Evolutionary conservation across 129 eudicot species (phyloP).

Genomic region (Saposhnikovia divaricata): DNA sequence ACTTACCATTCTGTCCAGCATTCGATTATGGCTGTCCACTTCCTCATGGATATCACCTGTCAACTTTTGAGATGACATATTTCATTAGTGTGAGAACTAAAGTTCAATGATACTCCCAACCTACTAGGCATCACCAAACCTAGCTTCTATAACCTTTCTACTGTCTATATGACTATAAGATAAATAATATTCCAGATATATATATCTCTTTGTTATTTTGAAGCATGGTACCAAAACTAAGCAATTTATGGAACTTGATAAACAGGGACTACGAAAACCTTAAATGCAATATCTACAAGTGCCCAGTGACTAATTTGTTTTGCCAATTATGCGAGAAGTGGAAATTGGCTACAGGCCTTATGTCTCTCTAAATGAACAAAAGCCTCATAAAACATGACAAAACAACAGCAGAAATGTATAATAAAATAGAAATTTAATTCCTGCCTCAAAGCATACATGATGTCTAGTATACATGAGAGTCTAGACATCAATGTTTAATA

Average conservation of each 20-base stretch:
- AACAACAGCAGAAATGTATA: background rate
- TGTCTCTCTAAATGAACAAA: background rate
- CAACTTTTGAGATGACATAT: constrained; percentile 43
- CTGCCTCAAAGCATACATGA: background rate
- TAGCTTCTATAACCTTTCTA: background rate
- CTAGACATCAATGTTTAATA: background rate
- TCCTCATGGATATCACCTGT: constrained; percentile 89
- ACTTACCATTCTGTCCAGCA: constrained; percentile 92
- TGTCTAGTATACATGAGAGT: too few relatives aligned
- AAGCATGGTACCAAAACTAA: background rate
- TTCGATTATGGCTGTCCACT: constrained; percentile 80
- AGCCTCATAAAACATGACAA: background rate
- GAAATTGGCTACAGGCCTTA: background rate
- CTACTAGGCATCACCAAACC: background rate
- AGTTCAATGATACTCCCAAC: background rate
- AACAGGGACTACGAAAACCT: background rate
- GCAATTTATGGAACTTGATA: background rate
- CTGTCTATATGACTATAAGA: background rate
- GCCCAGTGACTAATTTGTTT: background rate
- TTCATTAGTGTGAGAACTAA: background rate
- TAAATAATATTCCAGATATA: background rate
- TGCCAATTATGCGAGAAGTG: background rate
- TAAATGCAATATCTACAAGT: background rate
- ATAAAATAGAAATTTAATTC: background rate
- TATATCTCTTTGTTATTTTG: background rate